phyloP scores from a whole-genome alignment of 192 early-diverging fungal genomes.

The Backusella tuberculispora region DNA sequence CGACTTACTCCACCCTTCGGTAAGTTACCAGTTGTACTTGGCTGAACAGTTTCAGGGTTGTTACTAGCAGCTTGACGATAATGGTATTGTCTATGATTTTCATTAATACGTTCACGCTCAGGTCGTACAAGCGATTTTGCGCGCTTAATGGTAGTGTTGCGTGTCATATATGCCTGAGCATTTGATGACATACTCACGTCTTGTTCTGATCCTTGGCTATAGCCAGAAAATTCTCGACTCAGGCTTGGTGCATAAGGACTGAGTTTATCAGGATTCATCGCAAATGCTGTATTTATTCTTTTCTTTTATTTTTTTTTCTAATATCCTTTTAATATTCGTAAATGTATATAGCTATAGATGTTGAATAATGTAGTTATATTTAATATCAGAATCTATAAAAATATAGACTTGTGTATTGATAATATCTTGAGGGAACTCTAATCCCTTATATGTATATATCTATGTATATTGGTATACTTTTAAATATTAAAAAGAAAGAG shows the following conservation, averaged over 20 bases:
- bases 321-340: too few species aligned
- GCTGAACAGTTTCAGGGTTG: slow-evolving; percentile 29
- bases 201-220: slow-evolving; percentile 8
- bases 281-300: neutral
- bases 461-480: too few species aligned
- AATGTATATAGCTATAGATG: neutral
- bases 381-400: too few species aligned
- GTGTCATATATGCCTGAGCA: slow-evolving; percentile 14
- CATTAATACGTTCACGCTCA: slow-evolving; percentile 59
- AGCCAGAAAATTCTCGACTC: slow-evolving; percentile 22
- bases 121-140: slow-evolving; percentile 74
- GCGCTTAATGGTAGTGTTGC: slow-evolving; percentile 42
- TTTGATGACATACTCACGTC: slow-evolving; percentile 21
- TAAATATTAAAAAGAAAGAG: neutral
- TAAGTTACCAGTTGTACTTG: slow-evolving; percentile 32
- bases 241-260: slow-evolving; percentile 11
- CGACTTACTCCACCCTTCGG: slow-evolving; percentile 12
- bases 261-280: neutral
- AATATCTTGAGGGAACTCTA: too few species aligned
- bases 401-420: too few species aligned
- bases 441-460: too few species aligned
- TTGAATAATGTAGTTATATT: neutral
- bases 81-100: slow-evolving; percentile 52
- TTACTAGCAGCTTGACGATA: slow-evolving; percentile 47
- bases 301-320: neutral